phyloP scores from a whole-genome alignment of 805 yeast genomes.

The Metschnikowia reukaufii region DNA sequence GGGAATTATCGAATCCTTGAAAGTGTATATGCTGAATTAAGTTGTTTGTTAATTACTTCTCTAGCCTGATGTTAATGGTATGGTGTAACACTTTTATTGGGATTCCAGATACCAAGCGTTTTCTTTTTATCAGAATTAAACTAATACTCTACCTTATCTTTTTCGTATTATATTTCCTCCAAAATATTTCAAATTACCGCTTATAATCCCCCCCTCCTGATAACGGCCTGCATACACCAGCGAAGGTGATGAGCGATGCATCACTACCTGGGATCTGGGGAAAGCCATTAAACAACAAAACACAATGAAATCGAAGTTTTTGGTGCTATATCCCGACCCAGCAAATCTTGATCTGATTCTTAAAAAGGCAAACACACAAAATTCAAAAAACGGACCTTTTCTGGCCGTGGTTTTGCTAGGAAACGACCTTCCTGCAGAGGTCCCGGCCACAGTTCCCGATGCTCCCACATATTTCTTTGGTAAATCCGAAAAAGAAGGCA shows the following conservation, averaged over 20 bases:
- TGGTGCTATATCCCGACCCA: constrained; percentile 49
- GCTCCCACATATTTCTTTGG: constrained; percentile 29
- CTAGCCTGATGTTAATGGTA: too few relatives aligned
- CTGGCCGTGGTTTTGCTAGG: constrained; percentile 56
- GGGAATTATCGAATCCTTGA: too few relatives aligned
- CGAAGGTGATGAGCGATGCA: constrained; percentile 1
- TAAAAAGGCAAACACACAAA: constrained; percentile 46
- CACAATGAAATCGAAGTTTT: constrained; percentile 28
- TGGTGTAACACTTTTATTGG: too few relatives aligned
- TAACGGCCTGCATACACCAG: not conserved
- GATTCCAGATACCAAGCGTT: too few relatives aligned
- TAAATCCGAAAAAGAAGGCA: constrained; percentile 16
- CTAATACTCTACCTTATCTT: too few relatives aligned
- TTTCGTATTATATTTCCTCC: too few relatives aligned
- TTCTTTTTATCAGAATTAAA: too few relatives aligned
- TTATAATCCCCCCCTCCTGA: not conserved
- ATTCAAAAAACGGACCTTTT: constrained; percentile 66
- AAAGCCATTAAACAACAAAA: not conserved
- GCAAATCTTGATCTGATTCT: constrained; percentile 43
- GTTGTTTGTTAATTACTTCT: too few relatives aligned
- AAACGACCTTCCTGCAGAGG: constrained; percentile 11
- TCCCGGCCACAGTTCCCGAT: constrained; percentile 23
- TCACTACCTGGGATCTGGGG: constrained; percentile 1
- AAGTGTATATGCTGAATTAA: too few relatives aligned
- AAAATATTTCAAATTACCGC: too few relatives aligned